Conservation (phyloP, 495 filamentous ascomycete species). For the Parathielavia hyrcaniae region DNA sequence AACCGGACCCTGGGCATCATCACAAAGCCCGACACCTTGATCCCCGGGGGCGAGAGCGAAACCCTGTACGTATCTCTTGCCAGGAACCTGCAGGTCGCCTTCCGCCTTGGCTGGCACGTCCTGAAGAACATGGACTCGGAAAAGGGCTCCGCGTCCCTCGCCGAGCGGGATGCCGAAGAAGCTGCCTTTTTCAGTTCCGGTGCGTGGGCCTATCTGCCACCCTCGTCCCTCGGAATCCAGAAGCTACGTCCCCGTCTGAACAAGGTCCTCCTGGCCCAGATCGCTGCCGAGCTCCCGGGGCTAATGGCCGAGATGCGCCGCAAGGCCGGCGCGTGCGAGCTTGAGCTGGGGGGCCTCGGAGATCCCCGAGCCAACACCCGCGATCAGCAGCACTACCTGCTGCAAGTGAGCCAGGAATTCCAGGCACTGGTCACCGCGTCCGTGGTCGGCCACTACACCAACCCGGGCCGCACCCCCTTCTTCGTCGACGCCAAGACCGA, state of each 20-base stretch:
- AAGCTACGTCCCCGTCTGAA: conserved; percentile 49
- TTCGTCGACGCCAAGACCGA: conserved; percentile 43
- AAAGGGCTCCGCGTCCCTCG: conserved; percentile 33
- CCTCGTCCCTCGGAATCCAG: conserved; percentile 42
- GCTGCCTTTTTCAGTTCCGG: conserved; percentile 39
- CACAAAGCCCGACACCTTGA: conserved; percentile 70
- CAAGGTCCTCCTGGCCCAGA: conserved; percentile 51
- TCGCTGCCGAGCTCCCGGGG: conserved; percentile 51
- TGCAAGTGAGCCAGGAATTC: conserved; percentile 49
- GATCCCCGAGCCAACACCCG: conserved; percentile 38
- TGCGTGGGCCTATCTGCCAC: conserved; percentile 35
- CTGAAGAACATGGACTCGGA: conserved; percentile 57
- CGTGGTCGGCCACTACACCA: conserved; percentile 51
- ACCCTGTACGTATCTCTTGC: conserved; percentile 48
- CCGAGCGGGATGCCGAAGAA: conserved; percentile 39
- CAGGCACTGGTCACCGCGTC: conserved; percentile 45
- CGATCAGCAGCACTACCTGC: conserved; percentile 50
- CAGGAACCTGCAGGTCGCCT: conserved; percentile 53
- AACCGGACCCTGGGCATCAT: conserved; percentile 76
- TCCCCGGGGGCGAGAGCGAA: conserved; percentile 46
- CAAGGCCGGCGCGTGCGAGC: conserved; percentile 31
- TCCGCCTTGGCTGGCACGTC: conserved; percentile 68
- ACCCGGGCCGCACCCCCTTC: too few relatives aligned
- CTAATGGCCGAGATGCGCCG: conserved; percentile 52
- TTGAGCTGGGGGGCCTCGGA: conserved; percentile 44